Base-by-base conservation (phyloP, 768 basidiomycete species). In the Kockovaella imperatae region DNA sequence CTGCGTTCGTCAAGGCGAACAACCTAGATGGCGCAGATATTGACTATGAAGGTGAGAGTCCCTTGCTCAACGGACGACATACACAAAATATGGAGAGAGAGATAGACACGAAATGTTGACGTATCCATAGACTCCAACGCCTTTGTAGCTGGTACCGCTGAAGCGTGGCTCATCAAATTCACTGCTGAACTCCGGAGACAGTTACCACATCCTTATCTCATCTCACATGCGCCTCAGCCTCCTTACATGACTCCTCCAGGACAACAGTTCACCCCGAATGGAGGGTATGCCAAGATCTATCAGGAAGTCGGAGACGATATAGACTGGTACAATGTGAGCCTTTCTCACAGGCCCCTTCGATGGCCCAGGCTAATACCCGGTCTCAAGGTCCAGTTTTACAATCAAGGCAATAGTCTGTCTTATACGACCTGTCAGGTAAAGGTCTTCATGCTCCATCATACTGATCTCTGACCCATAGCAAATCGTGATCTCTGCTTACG, bases 21-120 rank as follows among this genome's bases (percentile, higher is more conserved):
- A 65, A 72, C 42, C 68, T 84, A 15, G 82, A 83, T 54, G 83
- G 83, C 26, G 77, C 83, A 26, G 82, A 83, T 59, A 78, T 85
- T n/a, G 81, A 83, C 64, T 84, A 83, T 56, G 82, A 62, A 39
- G 40, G 40, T 42, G 10, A 11, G 40, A 25, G 36, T 38, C 21
- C 13, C 10, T 38, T 10, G 8, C 8, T 10, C 18, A 7, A 38
- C 8, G 18, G 18, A 26, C 18, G 7, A 14, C 25, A 6, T 20
- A 6, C 25, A 25, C 23, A 42, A 23, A 10, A 28, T 23, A 6
- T 24, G n/a, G n/a, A n/a, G n/a, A n/a, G n/a, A n/a, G n/a, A n/a
- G n/a, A n/a, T n/a, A n/a, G n/a, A n/a, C n/a, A n/a, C n/a, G n/a
- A n/a, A n/a, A n/a, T n/a, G n/a, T n/a, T n/a, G n/a, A n/a, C n/a